Base-by-base conservation (phyloP, 345 rosid genomes). In the Euphorbia pulcherrima region DNA sequence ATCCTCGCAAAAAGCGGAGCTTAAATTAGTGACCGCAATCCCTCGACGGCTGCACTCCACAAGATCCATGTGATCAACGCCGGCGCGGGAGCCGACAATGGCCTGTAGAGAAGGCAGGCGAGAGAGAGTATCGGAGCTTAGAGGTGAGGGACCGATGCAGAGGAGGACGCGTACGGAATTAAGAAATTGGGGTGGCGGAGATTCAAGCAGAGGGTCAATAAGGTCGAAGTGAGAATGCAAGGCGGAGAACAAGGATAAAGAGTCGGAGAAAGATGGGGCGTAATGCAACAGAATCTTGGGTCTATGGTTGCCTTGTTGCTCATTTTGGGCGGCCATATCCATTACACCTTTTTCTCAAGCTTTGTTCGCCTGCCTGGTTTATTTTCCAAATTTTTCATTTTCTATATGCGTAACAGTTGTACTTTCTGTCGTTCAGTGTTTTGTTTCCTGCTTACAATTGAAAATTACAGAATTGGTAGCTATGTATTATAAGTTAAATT, bases 1-100 rank as follows among this genome's bases (percentile, higher is more conserved):
- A 3, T 57, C 61, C 28, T 57, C 61, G 13, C 50, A 11, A 8
- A 66, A 51, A 1, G 44, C 69, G 13, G 60, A 21, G 21, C 62
- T 26, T 2, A 21, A 23, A 27, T 55, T 55, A 2, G 70, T 54
- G 4, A 55, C 35, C 1, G 11, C 11, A 7, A 39, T 57, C 11
- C 71, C 40, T 4, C 26, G 8, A 10, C 27, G 61, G 0, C 29
- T 21, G 23, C 50, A 40, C 50, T 39, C 52, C 9, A 13, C 16
- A 1, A 59, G 23, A 26, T 53, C 70, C 21, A 67, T 8, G 8
- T 67, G 62, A 17, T 51, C 46, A 50, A 51, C 11, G 50, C 66
- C 66, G 7, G 66, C 33, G 50, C 53, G 41, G 52, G 35, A 23
- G 9, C 53, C 52, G 6, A 62, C 33, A 24, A 62, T 44, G 53